Conservation (phyloP, 2,329 filamentous ascomycete species). For the Magnaporthales sp. region DNA sequence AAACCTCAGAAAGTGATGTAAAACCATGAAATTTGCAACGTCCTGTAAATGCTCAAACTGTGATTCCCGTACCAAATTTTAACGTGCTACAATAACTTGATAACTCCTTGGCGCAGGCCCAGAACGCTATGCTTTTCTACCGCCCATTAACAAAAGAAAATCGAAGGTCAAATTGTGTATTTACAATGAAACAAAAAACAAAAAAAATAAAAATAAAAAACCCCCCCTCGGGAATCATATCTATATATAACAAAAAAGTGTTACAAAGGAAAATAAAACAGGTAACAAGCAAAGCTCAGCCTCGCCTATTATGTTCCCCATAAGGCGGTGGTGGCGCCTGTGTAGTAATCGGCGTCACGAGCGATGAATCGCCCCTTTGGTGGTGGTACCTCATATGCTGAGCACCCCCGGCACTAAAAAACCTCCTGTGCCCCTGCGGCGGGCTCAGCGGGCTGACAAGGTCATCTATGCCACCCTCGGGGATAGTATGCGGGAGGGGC, state of each 20-base stretch:
- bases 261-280: not conserved
- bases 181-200: not conserved
- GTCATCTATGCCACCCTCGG: conserved; percentile 4
- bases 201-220: not conserved
- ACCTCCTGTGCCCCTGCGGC: conserved; percentile 1
- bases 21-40: not conserved
- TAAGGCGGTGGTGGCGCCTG: not conserved
- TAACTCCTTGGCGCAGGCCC: not conserved
- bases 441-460: conserved; percentile 13
- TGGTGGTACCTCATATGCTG: not conserved
- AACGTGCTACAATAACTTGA: not conserved
- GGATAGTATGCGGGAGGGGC: not conserved
- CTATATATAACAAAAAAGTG: not conserved
- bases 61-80: not conserved
- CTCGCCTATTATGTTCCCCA: not conserved
- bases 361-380: conserved; percentile 2
- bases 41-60: not conserved
- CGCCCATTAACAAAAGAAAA: not conserved
- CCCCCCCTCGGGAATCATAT: not conserved
- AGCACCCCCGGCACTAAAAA: not conserved
- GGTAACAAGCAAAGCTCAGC: not conserved
- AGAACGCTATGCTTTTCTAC: not conserved
- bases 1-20: not conserved
- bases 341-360: not conserved
- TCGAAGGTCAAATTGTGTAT: too few relatives aligned